Percentiles rank a stretch among this genome's conserved stretches.
phyloP scores from a whole-genome alignment of 2,329 filamentous ascomycete genomes.

The Colletotrichum sansevieriae region DNA sequence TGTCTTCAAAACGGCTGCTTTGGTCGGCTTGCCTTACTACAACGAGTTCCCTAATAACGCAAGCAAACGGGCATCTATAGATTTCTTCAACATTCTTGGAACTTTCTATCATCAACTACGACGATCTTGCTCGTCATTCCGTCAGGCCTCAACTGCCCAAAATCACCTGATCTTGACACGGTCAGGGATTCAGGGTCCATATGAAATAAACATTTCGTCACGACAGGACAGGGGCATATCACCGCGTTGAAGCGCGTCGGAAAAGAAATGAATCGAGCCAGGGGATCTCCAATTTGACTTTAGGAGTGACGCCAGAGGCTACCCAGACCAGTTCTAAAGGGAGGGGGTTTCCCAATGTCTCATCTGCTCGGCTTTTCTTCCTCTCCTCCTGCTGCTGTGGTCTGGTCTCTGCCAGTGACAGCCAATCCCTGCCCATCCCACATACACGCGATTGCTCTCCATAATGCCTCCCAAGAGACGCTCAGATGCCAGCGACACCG shows the following conservation, averaged over 20 bases:
- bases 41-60: not conserved
- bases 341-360: not conserved
- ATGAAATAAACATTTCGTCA: slow-evolving; percentile 16
- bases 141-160: not conserved
- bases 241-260: slow-evolving; percentile 11
- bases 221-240: not conserved
- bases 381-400: too few relatives aligned
- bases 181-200: not conserved
- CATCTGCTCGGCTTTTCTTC: not conserved
- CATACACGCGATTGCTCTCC: not conserved
- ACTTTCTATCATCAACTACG: not conserved
- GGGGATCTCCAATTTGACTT: slow-evolving; percentile 1
- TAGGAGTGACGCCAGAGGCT: not conserved
- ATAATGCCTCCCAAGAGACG: slow-evolving; percentile 29
- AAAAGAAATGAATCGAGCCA: slow-evolving; percentile 8
- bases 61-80: too few relatives aligned
- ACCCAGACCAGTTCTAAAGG: too few relatives aligned
- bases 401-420: not conserved
- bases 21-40: not conserved
- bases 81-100: too few relatives aligned
- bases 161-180: slow-evolving; percentile 1
- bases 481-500: slow-evolving; percentile 10
- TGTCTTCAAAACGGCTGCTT: too few relatives aligned
- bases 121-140: not conserved
- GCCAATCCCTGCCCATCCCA: not conserved